Percentiles rank a stretch among this genome's conserved stretches.
phyloP scores from a whole-genome alignment of 345 rosid genomes.

The Eutrema heterophyllum region DNA sequence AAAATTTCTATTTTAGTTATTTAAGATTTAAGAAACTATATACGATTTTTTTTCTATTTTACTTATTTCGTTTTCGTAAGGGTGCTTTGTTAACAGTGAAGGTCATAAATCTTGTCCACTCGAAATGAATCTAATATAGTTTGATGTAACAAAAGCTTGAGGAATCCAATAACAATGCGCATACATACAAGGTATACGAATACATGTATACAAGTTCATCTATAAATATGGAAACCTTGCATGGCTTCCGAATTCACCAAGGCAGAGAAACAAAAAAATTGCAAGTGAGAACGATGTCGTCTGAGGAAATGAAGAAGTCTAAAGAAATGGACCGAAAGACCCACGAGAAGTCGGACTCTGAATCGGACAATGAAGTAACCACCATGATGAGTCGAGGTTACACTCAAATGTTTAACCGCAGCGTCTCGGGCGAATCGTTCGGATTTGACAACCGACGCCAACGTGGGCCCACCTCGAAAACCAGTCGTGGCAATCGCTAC shows the following conservation, averaged over 20 bases:
- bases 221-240: constrained; percentile 13
- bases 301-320: background rate
- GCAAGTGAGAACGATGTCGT: background rate
- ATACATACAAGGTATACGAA: background rate
- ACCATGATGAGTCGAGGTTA: background rate
- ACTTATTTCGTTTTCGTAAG: background rate
- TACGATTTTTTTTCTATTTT: background rate
- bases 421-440: too few relatives aligned
- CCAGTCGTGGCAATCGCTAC: background rate
- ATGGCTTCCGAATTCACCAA: background rate
- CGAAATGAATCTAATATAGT: constrained; percentile 23
- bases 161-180: constrained; percentile 5
- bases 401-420: background rate
- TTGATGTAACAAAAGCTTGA: constrained; percentile 25
- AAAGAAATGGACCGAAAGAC: background rate
- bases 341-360: background rate
- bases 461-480: background rate
- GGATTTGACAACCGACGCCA: too few relatives aligned
- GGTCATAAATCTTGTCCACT: background rate
- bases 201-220: constrained; percentile 3
- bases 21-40: too few relatives aligned
- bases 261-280: background rate
- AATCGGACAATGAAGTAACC: background rate
- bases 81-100: background rate
- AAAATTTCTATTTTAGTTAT: too few relatives aligned